phyloP scores from a whole-genome alignment of 2,329 filamentous ascomycete species.

The Colletotrichum phormii region DNA sequence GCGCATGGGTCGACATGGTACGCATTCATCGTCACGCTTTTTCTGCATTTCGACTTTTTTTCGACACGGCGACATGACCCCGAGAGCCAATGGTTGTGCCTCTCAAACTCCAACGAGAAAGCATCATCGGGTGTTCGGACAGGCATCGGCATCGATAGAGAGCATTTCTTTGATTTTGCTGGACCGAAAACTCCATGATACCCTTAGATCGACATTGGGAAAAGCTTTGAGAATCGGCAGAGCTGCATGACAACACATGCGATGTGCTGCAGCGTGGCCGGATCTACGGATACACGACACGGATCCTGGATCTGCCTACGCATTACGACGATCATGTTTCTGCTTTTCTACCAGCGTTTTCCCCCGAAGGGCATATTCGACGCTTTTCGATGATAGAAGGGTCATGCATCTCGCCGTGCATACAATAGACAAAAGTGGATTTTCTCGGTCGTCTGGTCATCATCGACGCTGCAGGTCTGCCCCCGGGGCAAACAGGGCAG shows the following conservation, averaged over 20 bases:
- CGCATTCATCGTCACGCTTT: constrained; percentile 42
- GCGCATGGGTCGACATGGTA: constrained; percentile 35
- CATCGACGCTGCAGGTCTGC: constrained; percentile 45
- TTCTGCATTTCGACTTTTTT: constrained; percentile 41
- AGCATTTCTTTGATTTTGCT: constrained; percentile 41
- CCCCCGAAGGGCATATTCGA: constrained; percentile 48
- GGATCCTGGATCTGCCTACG: constrained; percentile 37
- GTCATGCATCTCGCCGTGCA: constrained; percentile 51
- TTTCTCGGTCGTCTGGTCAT: constrained; percentile 68
- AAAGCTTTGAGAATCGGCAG: constrained; percentile 42
- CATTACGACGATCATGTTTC: constrained; percentile 48
- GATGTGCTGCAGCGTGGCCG: constrained; percentile 32
- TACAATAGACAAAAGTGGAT: constrained; percentile 75
- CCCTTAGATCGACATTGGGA: constrained; percentile 43
- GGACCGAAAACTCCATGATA: constrained; percentile 43
- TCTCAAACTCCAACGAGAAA: constrained; percentile 45
- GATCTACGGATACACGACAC: constrained; percentile 36
- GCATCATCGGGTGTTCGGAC: constrained; percentile 49
- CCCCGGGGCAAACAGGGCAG: constrained; percentile 38
- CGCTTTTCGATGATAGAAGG: constrained; percentile 50
- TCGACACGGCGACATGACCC: constrained; percentile 51
- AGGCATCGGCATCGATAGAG: constrained; percentile 44
- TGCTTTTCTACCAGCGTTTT: constrained; percentile 47
- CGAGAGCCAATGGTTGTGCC: constrained; percentile 42
- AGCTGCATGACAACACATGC: constrained; percentile 38